phyloP scores from a whole-genome alignment of 495 filamentous ascomycete genomes.

The Entonaema liquescens region DNA sequence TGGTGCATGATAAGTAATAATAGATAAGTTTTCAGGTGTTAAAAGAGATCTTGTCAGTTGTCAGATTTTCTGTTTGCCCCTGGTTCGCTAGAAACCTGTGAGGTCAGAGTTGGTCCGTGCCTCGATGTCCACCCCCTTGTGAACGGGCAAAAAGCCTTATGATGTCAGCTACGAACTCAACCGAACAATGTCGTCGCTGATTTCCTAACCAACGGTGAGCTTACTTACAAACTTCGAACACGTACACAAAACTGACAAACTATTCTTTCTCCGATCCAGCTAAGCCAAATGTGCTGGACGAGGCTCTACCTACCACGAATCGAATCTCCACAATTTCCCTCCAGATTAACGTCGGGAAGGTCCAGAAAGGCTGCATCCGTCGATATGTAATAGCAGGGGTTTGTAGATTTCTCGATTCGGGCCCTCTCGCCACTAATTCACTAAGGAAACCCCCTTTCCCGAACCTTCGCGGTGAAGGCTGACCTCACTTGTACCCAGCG shows the following conservation, averaged over 20 bases:
- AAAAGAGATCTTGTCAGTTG: neutral
- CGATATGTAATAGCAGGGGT: conserved; percentile 3
- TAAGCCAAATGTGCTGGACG: conserved; percentile 11
- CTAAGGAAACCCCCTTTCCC: conserved; percentile 1
- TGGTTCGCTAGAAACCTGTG: conserved; percentile 6
- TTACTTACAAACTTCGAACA: neutral
- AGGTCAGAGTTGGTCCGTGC: conserved; percentile 40
- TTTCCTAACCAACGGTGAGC: neutral
- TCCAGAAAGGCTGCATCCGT: conserved; percentile 23
- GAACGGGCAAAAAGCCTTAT: conserved; percentile 14
- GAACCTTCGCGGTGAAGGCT: conserved; percentile 22
- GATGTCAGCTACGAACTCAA: conserved; percentile 39
- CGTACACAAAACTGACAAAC: neutral
- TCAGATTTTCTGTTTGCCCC: neutral
- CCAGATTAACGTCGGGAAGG: conserved; percentile 22
- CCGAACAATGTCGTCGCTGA: neutral
- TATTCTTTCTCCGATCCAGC: neutral
- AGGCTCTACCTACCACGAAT: conserved; percentile 22
- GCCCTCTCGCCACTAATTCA: conserved; percentile 22
- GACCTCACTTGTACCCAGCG: conserved; percentile 33
- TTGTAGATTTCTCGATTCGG: conserved; percentile 9
- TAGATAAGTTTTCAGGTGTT: neutral
- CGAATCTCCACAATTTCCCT: conserved; percentile 21
- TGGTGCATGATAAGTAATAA: neutral
- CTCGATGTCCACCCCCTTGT: neutral